Percentiles rank a stretch among this genome's conserved stretches.
These are phyloP conservation scores for Aspergillus bombycis DNA, from an alignment of 2,329 filamentous ascomycete genomes.

Conservation along the genomic window DNA sequence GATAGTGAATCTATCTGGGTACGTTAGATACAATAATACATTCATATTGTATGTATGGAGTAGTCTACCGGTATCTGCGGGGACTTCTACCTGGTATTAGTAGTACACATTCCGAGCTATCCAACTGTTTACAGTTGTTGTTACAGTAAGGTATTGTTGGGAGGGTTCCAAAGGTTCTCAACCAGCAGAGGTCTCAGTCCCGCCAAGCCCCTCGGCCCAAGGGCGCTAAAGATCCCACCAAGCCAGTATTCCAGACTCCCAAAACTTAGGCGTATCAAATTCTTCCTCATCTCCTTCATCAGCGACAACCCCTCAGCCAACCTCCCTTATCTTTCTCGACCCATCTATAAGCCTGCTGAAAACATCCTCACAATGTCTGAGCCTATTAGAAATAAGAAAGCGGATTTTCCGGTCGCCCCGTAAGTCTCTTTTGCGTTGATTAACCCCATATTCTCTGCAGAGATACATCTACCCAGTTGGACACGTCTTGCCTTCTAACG, in stretches of 20 bases:
- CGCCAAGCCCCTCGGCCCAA: constrained; percentile 47
- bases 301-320: constrained; percentile 27
- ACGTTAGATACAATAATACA: neutral
- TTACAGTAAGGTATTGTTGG: constrained; percentile 31
- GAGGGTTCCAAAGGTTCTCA: constrained; percentile 34
- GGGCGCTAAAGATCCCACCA: constrained; percentile 48
- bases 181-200: constrained; percentile 33
- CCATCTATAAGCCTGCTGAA: constrained; percentile 15
- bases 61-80: neutral
- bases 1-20: neutral
- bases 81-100: neutral
- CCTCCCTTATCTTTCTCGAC: constrained; percentile 16
- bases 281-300: constrained; percentile 38
- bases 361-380: constrained; percentile 59
- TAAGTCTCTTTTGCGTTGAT: constrained; percentile 49
- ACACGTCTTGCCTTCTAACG: constrained; percentile 21
- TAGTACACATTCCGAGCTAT: neutral
- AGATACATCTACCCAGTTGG: constrained; percentile 14
- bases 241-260: constrained; percentile 39
- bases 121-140: neutral
- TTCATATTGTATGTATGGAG: neutral
- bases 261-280: constrained; percentile 42
- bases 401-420: constrained; percentile 65
- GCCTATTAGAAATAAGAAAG: constrained; percentile 69
- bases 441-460: constrained; percentile 6